Base-by-base conservation (phyloP, 2,329 filamentous ascomycete genomes). In the Remersonia thermophila region DNA sequence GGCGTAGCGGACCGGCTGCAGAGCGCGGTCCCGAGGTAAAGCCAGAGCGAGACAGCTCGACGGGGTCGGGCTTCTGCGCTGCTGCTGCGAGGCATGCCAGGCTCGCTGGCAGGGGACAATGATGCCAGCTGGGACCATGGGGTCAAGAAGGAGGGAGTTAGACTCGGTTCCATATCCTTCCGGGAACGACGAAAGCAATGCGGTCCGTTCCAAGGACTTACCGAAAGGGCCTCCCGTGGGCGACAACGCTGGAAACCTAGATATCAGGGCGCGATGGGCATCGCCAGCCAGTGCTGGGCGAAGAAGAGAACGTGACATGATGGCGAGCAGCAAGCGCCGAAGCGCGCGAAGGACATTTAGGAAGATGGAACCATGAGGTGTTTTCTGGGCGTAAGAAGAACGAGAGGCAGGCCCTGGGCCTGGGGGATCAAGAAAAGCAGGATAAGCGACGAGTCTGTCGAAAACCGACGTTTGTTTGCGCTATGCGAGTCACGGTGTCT, bases 1-100 rank as follows among this genome's bases (percentile, higher is more conserved):
- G 10, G 56, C 56, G 55, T 60, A 55, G 18, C 59, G 62, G 36
- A 61, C 54, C 26, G 62, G 50, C 33, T 61, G 55, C 12, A 64
- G 48, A 23, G 58, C 46, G 38, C 51, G 57, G 12, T 48, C 38
- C 20, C 50, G 50, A 27, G 35, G 45, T 18, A 44, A 30, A n/a
- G 45, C 38, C 30, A 55, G 39, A 7, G 51, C 46, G 30, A 50
- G 38, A n/a, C 48, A 43, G 12, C 44, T 6, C 12, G 44, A 38
- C 2, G 18, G 18, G 4, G 33, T 37, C n/a, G 42, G 39, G 37
- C 51, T 51, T 34, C 51, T 41, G 23, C 51, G 45, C 17, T 47
- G 43, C 14, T 51, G 45, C 17, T 47, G 43, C 14, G 59, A 58
- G 43, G 52, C 56, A 43, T 63, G 57, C 61, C 62, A 65, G 43